Base-by-base conservation (phyloP, 768 basidiomycete species). In the Boletus rex-veris region DNA sequence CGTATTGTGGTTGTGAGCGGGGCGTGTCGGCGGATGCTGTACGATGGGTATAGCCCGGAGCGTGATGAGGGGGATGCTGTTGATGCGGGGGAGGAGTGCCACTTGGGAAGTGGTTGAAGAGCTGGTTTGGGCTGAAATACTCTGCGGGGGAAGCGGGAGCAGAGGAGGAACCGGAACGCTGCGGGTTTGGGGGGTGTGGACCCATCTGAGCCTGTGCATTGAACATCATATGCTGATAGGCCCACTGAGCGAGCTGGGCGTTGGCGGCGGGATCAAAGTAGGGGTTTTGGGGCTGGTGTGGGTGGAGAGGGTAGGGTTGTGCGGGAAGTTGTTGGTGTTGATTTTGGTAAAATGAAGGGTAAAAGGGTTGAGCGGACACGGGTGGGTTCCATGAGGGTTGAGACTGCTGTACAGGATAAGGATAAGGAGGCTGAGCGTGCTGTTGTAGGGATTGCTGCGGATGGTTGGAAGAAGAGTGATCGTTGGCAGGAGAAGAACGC, bases 141-240 rank as follows among this genome's bases (percentile, higher is more conserved):
- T 86, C 85, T 42, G 73, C 65, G 12, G 72, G 69, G 14, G 75
- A 70, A 45, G 67, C 68, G 45, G 75, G 67, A 33, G 71, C 71
- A 55, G 71, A 67, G 39, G 73, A 68, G 45, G 75, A 68, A 40
- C 65, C 65, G 33, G 74, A 73, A 37, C 79, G 76, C 63, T 79
- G 79, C 0, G 57, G 36, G 6, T 55, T 52, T 26, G 58, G 62
- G 30, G 66, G 40, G 53, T 66, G 72, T 26, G 73, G 69, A 47
- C 77, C 77, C 63, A 77, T 70, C 58, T 68, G 67, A 9, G 67
- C 66, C 60, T 81, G 75, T n/a, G 77, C 73, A 81, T 44, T 84
- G 84, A 83, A 87, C 84, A 92, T 84, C 90, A 92, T 91, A 64
- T 92, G 90, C 71, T 91, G 90, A 73, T 92, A 92, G 36, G 90